Base-by-base conservation (phyloP, 768 basidiomycete species). In the Suillus fuscotomentosus region DNA sequence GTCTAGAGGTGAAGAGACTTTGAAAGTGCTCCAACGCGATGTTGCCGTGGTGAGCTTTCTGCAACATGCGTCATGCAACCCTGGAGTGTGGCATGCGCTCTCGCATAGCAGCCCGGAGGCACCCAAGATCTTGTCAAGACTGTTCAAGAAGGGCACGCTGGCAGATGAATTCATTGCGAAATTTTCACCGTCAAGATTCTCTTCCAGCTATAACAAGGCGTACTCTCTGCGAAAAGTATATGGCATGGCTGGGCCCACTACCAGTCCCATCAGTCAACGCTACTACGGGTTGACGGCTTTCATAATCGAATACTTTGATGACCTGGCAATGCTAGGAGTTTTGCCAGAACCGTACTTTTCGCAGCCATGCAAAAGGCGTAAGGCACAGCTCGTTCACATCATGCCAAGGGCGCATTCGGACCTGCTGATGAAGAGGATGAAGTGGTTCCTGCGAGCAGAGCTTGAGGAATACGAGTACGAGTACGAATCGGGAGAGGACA, bases 101-200 rank as follows among this genome's bases (percentile, higher is more conserved):
- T 54, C 20, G 20, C 11, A 11, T n/a, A 36, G 53, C 53, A 54
- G 31, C 11, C 17, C 31, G 2, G 34, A 36, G 20, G 34, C 53
- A 34, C 34, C 20, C 9, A 11, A n/a, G 5, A 36, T 54, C 20
- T n/a, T 54, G 5, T 20, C 34, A 13, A 34, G 20, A 54, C 53
- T 54, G 20, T 54, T 54, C 53, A 54, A 54, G 10, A 36, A 13
- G 11, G 34, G 20, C 34, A 54, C 34, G 5, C 53, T 1, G 11
- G 34, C 53, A 13, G 53, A 54, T 11, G 5, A 3, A 53, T 2
- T 54, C n/a, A 17, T 73, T 61, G 67, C 76, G 59, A 64, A 79
- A 67, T 74, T 73, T 1, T 63, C 5, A 1, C n/a, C 14, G 3
- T 9, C 22, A 31, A 22, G 2, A 39, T 9, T 22, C 50, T 27